A percentile compares a stretch with the other conserved stretches of the same genome.
Evolutionary conservation across 352 stramenopile species (phyloP).

Genomic region (Globisporangium heterothallicum): DNA sequence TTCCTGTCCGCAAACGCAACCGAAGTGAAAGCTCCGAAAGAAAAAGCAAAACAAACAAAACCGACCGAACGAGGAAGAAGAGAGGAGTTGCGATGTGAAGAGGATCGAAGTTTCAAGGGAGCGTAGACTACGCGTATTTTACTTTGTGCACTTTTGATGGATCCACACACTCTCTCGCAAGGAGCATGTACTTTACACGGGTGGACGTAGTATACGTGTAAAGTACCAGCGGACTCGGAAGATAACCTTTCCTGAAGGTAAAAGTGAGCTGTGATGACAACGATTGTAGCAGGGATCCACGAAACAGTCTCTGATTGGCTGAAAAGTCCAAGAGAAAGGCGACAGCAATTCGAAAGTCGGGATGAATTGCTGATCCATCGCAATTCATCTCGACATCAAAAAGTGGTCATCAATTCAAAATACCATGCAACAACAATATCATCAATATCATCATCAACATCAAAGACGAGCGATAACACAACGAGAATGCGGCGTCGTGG

Average conservation of each 20-base stretch:
- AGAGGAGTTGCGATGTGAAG: slow-evolving; percentile 2
- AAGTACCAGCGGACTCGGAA: background rate
- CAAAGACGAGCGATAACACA: background rate
- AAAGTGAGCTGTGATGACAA: background rate
- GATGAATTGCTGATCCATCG: slow-evolving; percentile 4
- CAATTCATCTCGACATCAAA: slow-evolving; percentile 15
- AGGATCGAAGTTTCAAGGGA: background rate
- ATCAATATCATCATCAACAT: background rate
- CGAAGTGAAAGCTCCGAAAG: slow-evolving; percentile 8
- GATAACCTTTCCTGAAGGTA: background rate
- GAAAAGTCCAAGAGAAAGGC: slow-evolving; percentile 16
- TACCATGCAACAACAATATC: background rate
- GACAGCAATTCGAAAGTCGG: background rate
- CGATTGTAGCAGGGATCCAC: slow-evolving; percentile 25
- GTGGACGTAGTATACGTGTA: background rate
- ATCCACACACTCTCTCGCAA: too few relatives aligned
- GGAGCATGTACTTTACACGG: background rate
- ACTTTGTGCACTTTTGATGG: background rate
- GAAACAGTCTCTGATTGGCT: slow-evolving; percentile 51
- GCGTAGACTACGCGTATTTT: slow-evolving; percentile 1
- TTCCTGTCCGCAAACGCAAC: slow-evolving; percentile 25
- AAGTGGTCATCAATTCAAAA: background rate
- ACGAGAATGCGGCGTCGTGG: slow-evolving; percentile 52
- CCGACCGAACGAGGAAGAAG: slow-evolving; percentile 6
- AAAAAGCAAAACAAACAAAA: slow-evolving; percentile 10